These are phyloP conservation scores for Mycosarcoma mackinlayi DNA, from an alignment of 1,284 basidiomycete species.

Conservation along the genomic window DNA sequence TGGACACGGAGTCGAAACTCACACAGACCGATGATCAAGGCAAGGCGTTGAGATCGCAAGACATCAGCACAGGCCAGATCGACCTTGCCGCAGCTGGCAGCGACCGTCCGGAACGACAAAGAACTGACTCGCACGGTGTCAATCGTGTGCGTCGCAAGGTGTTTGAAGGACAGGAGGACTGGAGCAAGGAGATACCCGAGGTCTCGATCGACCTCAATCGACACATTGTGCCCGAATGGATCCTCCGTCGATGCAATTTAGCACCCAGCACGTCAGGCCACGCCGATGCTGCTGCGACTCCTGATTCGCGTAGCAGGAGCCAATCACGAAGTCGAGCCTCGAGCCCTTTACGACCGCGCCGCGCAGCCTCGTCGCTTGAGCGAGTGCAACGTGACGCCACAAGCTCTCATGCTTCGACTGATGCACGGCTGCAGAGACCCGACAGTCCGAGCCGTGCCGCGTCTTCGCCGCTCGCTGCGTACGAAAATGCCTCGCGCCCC, in stretches of 20 bases:
- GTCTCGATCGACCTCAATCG: slow-evolving; percentile 91
- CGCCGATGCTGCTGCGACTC: slow-evolving; percentile 1
- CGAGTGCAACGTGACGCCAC: background rate
- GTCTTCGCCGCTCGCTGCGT: slow-evolving; percentile 21
- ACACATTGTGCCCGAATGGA: slow-evolving; percentile 95
- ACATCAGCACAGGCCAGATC: background rate
- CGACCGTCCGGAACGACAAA: slow-evolving; percentile 6
- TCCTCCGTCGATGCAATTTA: slow-evolving; percentile 70
- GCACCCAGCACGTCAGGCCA: slow-evolving; percentile 4
- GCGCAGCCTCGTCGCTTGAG: slow-evolving; percentile 23
- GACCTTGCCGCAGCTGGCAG: background rate
- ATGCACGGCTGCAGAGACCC: slow-evolving; percentile 7
- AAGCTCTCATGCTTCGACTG: background rate
- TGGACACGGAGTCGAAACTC: background rate
- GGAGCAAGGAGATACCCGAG: slow-evolving; percentile 71
- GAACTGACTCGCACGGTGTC: slow-evolving; percentile 17
- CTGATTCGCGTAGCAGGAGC: slow-evolving; percentile 14
- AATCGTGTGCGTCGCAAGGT: slow-evolving; percentile 48
- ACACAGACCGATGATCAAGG: background rate
- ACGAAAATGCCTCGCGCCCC: slow-evolving; percentile 24
- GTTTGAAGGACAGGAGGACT: slow-evolving; percentile 64
- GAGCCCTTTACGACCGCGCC: slow-evolving; percentile 8
- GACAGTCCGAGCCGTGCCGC: slow-evolving; percentile 6
- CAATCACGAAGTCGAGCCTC: slow-evolving; percentile 35
- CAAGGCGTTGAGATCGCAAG: background rate